Base-by-base conservation (phyloP, 192 early-diverging fungal species). In the Gaertneriomyces sp. region DNA sequence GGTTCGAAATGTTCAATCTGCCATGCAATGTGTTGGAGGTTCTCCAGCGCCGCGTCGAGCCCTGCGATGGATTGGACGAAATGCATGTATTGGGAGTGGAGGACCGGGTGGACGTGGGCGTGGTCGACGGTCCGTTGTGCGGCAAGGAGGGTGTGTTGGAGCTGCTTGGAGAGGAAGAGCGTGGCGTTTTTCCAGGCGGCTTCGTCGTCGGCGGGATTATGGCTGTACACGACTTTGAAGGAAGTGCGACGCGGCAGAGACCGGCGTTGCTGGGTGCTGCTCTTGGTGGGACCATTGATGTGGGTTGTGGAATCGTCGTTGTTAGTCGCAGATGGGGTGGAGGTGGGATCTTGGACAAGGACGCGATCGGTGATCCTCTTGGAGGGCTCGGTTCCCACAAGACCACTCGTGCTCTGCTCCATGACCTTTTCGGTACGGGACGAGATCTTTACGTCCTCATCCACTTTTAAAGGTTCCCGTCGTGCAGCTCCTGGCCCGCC, bases 11-110 rank as follows among this genome's bases (percentile, higher is more conserved):
- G 69, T 45, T 63, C 61, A 8, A 70, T 14, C 46, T 70, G 69
- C 69, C 69, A 70, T 7, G 69, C 57, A 39, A 70, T n/a, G 69
- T 70, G 69, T 38, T 61, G 53, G 17, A 70, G 40, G 56, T 70
- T 70, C 33, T 64, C 61, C 16, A 70, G 42, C 1, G 61, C 43
- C 11, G 69, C 58, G 59, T 70, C 69, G 10, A 70, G 25, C 3
- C 66, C 66, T 2, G 66, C 58, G 9, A 68, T 68, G 39, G 60
- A 60, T 7, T 55, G 58, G 20, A 68, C 56, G 42, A 68, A 68
- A 51, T 68, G 66, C 66, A 68, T 68, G 25, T 68, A 68, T 17
- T 68, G 58, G 16, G 58, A 55, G 25, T 68, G 47, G 46, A 68
- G 58, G 40, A 68, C 66, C 10, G 66, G 66, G 51, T 68, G 66